Base-by-base conservation (phyloP, 257 asterid species). In the Cynanchum wilfordii region DNA sequence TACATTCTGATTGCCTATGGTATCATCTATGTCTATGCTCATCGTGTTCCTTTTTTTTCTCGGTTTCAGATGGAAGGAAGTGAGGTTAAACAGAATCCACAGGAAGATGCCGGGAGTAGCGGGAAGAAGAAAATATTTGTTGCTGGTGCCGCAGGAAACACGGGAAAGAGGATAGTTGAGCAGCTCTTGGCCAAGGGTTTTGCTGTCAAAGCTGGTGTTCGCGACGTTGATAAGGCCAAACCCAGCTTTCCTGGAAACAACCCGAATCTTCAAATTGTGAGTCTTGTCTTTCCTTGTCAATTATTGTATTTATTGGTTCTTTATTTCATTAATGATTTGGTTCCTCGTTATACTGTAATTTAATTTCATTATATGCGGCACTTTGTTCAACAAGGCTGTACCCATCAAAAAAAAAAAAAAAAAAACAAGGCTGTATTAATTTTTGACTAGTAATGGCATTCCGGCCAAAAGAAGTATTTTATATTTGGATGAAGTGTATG, bases 111-210 rank as follows among this genome's bases (percentile, higher is more conserved):
- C 51, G 82, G 76, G 33, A 71, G 59, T n/a, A 68, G 25, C 27
- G 77, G 72, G 76, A 91, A 82, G 76, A 91, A 88, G 89, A 93
- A 79, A 66, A 79, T 94, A 22, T 94, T 89, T 75, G 97, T 94
- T 30, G 98, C 96, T 5, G 98, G 98, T 30, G 98, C 98, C 11
- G 82, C 95, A 36, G 98, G 98, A 38, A 91, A 80, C 76, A 93
- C 98, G 13, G 98, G 98, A 12, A 91, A 88, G 86, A 89, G 97
- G 84, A 86, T 94, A 24, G 97, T 91, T 77, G 95, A 89, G 82
- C 96, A 91, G 89, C 94, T 94, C 66, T 79, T 94, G 87, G 85
- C 89, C 20, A 91, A 85, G 76, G 97, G 99, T 0, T 94, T 91
- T 86, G 86, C 89, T 68, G 97, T 94, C 45, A 89, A 87, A 78